Conservation (phyloP, 2,329 filamentous ascomycete species). For the Pseudogymnoascus sp. region DNA sequence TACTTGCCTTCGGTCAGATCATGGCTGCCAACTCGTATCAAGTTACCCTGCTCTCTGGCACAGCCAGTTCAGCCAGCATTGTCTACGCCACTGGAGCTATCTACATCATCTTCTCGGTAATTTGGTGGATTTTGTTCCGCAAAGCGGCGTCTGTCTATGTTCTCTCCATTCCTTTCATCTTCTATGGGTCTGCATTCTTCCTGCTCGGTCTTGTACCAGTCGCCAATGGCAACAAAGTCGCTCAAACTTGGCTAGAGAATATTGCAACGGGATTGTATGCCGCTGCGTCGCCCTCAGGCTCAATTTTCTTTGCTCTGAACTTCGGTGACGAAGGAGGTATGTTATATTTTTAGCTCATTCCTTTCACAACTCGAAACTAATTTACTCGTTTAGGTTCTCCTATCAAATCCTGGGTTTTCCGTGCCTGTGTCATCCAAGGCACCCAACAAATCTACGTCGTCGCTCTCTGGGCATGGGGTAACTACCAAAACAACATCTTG, state of each 20-base stretch:
- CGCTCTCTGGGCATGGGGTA: slow-evolving; percentile 59
- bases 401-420: slow-evolving; percentile 57
- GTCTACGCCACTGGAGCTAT: slow-evolving; percentile 52
- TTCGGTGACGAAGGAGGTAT: slow-evolving; percentile 53
- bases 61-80: slow-evolving; percentile 49
- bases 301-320: slow-evolving; percentile 58
- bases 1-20: slow-evolving; percentile 51
- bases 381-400: slow-evolving; percentile 33
- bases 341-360: neutral
- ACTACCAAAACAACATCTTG: slow-evolving; percentile 36
- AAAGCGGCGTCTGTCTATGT: slow-evolving; percentile 46
- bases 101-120: slow-evolving; percentile 47
- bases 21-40: slow-evolving; percentile 60
- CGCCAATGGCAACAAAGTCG: slow-evolving; percentile 24
- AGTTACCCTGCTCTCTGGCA: slow-evolving; percentile 56
- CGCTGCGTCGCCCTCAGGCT: slow-evolving; percentile 52
- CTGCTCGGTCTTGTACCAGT: slow-evolving; percentile 56
- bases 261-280: slow-evolving; percentile 54
- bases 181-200: slow-evolving; percentile 55
- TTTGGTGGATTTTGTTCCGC: slow-evolving; percentile 58
- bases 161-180: slow-evolving; percentile 51
- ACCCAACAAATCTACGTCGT: slow-evolving; percentile 58
- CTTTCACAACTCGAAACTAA: neutral
- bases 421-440: slow-evolving; percentile 57
- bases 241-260: slow-evolving; percentile 48